These are phyloP conservation scores for Parastagonospora avenae DNA, from an alignment of 2,329 filamentous ascomycete genomes.

Conservation along the genomic window DNA sequence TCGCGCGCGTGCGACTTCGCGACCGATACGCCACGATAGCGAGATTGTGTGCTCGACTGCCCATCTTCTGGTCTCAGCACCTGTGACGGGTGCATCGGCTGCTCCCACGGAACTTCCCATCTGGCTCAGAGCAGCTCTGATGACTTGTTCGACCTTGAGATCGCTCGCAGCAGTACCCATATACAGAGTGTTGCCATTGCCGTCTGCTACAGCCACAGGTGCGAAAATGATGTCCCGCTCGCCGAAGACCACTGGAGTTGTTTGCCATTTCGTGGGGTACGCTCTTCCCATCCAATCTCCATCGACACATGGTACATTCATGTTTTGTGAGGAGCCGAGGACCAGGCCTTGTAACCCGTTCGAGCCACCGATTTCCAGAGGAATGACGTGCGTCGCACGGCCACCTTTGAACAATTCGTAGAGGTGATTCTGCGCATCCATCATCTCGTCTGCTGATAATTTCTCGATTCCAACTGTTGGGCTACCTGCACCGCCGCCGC, in stretches of 20 bases:
- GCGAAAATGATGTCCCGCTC: conserved; percentile 48
- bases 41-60: conserved; percentile 48
- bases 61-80: conserved; percentile 45
- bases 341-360: conserved; percentile 51
- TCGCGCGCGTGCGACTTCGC: conserved; percentile 42
- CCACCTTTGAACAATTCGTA: conserved; percentile 41
- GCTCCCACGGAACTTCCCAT: conserved; percentile 44
- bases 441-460: conserved; percentile 50
- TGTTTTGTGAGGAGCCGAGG: conserved; percentile 44
- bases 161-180: conserved; percentile 46
- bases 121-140: conserved; percentile 43
- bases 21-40: conserved; percentile 46
- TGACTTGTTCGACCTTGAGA: conserved; percentile 46
- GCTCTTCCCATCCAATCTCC: conserved; percentile 57
- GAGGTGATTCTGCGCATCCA: conserved; percentile 45
- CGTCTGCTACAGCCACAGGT: conserved; percentile 47
- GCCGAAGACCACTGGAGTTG: conserved; percentile 51
- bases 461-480: conserved; percentile 53
- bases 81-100: conserved; percentile 46
- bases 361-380: conserved; percentile 55
- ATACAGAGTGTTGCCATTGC: conserved; percentile 49
- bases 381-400: conserved; percentile 44
- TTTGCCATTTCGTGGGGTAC: conserved; percentile 54
- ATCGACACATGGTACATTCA: conserved; percentile 52
- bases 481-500: conserved; percentile 53